phyloP scores from a whole-genome alignment of 1,139 yeast genomes.

The Debaryomyces sp. region DNA sequence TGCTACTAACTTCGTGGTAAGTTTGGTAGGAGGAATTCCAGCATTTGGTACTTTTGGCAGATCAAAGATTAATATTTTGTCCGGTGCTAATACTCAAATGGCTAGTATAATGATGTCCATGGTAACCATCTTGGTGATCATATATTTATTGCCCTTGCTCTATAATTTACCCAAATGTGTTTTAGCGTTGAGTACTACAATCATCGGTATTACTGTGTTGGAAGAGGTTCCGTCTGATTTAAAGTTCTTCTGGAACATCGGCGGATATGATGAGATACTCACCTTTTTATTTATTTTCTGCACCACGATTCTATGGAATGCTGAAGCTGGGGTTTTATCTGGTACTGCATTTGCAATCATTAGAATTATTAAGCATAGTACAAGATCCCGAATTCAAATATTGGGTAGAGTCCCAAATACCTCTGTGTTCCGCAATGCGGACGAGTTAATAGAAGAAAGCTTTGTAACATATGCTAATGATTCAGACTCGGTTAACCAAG shows the following conservation, averaged over 20 bases:
- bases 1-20: constrained; percentile 27
- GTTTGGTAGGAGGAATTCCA: constrained; percentile 36
- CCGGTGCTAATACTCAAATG: constrained; percentile 40
- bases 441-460: constrained; percentile 37
- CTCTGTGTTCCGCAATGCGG: constrained; percentile 35
- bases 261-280: constrained; percentile 35
- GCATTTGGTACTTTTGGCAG: constrained; percentile 43
- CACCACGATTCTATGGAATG: constrained; percentile 34
- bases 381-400: constrained; percentile 34
- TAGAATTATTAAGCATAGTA: constrained; percentile 30
- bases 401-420: constrained; percentile 38
- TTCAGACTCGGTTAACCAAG: neutral
- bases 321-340: constrained; percentile 34
- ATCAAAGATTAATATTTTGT: constrained; percentile 34
- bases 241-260: constrained; percentile 29
- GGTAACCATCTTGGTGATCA: constrained; percentile 24
- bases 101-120: constrained; percentile 31
- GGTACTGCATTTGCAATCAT: constrained; percentile 33
- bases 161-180: constrained; percentile 37
- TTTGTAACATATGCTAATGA: constrained; percentile 19
- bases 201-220: constrained; percentile 37
- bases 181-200: constrained; percentile 36
- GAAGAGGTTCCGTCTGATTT: constrained; percentile 37
- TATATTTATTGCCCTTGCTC: constrained; percentile 27
- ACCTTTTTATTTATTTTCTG: constrained; percentile 26